These are phyloP conservation scores for Pulicaria dysenterica DNA, from an alignment of 129 eudicot species.

Conservation along the genomic window DNA sequence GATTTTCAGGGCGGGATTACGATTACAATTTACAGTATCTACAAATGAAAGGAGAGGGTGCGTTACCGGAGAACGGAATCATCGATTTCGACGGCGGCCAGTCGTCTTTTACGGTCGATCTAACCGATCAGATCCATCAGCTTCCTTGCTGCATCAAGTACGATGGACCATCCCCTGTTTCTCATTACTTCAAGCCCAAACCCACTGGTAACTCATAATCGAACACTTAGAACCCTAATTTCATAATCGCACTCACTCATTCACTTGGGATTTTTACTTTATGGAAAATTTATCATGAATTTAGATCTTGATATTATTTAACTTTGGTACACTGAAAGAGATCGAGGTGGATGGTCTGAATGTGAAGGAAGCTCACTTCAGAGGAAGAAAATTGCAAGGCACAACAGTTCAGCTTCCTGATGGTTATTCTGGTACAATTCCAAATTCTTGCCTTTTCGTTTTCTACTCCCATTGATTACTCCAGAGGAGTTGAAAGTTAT, in stretches of 20 bases:
- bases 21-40: background rate
- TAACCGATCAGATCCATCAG: constrained; percentile 80
- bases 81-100: constrained; percentile 42
- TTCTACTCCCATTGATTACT: background rate
- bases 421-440: constrained; percentile 65
- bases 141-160: constrained; percentile 90
- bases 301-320: background rate
- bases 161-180: constrained; percentile 70
- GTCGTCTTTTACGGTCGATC: constrained; percentile 44
- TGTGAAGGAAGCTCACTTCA: constrained; percentile 85
- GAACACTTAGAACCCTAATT: background rate
- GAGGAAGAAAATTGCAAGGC: constrained; percentile 94
- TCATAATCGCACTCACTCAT: background rate
- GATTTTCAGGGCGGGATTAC: constrained; percentile 18
- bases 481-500: background rate
- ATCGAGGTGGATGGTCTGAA: constrained; percentile 70
- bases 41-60: constrained; percentile 26
- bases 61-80: constrained; percentile 33
- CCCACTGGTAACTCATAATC: constrained; percentile 49
- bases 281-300: background rate
- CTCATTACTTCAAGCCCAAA: constrained; percentile 88
- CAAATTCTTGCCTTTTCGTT: background rate
- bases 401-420: constrained; percentile 65
- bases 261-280: background rate
- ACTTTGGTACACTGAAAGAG: constrained; percentile 33